phyloP scores from a whole-genome alignment of 2,329 filamentous ascomycete genomes.

The Colletotrichum echinochloae region DNA sequence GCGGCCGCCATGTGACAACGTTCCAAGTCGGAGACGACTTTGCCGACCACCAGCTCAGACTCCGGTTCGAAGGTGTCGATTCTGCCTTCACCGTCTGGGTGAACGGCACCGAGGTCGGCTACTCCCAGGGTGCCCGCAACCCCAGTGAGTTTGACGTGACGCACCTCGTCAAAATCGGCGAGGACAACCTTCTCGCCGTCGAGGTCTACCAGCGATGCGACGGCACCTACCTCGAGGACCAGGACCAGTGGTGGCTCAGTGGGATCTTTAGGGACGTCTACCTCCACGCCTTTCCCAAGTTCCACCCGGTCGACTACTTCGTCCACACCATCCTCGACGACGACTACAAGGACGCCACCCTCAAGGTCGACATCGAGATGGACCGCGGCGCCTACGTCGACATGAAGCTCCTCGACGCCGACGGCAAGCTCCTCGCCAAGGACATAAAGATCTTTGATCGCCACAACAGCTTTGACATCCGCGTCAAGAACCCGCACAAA shows the following conservation, averaged over 20 bases:
- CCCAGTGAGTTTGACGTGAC: conserved; percentile 80
- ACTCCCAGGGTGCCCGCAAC: conserved; percentile 79
- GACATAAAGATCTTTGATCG: conserved; percentile 44
- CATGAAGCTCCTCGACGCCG: conserved; percentile 52
- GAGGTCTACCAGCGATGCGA: conserved; percentile 80
- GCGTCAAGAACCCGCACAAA: conserved; percentile 64
- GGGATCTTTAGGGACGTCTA: conserved; percentile 78
- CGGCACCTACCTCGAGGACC: conserved; percentile 79
- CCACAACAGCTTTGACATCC: conserved; percentile 58
- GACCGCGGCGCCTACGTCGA: conserved; percentile 49
- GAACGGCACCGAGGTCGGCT: conserved; percentile 76
- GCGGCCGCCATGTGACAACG: conserved; percentile 70
- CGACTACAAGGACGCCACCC: conserved; percentile 63
- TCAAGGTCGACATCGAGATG: conserved; percentile 61
- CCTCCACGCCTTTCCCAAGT: conserved; percentile 70
- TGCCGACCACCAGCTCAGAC: conserved; percentile 67
- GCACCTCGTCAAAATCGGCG: conserved; percentile 55
- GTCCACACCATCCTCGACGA: conserved; percentile 67
- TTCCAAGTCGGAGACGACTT: conserved; percentile 65
- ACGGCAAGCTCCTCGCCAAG: conserved; percentile 47
- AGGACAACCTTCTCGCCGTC: conserved; percentile 70
- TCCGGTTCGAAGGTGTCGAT: conserved; percentile 82
- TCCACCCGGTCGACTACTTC: conserved; percentile 67
- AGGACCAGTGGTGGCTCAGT: conserved; percentile 77
- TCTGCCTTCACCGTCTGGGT: conserved; percentile 78